These are phyloP conservation scores for Puccinia triticina DNA, from an alignment of 1,284 basidiomycete genomes.

Conservation along the genomic window DNA sequence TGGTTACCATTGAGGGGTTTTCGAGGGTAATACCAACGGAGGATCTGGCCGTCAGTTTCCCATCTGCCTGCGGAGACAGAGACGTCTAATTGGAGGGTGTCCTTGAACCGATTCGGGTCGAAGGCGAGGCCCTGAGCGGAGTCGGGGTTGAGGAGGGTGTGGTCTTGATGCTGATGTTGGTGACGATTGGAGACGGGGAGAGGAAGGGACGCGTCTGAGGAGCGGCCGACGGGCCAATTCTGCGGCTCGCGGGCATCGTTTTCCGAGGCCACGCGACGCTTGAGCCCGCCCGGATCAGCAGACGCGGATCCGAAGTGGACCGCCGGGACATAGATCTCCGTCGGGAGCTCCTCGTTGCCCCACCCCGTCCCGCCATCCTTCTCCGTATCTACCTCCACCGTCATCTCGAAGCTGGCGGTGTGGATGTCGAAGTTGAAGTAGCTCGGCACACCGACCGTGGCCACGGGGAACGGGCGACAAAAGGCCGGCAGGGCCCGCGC, in stretches of 20 bases:
- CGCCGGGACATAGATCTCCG: slow-evolving; percentile 58
- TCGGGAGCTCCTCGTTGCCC: slow-evolving; percentile 52
- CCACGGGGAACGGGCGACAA: slow-evolving; percentile 76
- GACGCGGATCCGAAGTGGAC: slow-evolving; percentile 55
- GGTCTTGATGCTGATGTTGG: not conserved
- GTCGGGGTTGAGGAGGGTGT: not conserved
- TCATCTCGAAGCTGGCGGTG: slow-evolving; percentile 71
- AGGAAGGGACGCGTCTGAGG: not conserved
- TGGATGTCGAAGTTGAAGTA: slow-evolving; percentile 76
- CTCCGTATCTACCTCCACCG: slow-evolving; percentile 67
- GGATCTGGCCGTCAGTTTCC: slow-evolving; percentile 41
- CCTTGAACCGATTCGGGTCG: not conserved
- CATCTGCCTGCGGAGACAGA: slow-evolving; percentile 39
- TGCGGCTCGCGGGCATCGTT: not conserved
- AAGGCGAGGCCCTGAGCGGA: not conserved
- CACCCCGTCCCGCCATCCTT: slow-evolving; percentile 53
- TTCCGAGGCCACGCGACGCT: slow-evolving; percentile 1
- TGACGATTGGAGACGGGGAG: not conserved
- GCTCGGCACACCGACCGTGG: slow-evolving; percentile 68
- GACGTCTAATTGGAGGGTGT: slow-evolving; percentile 30
- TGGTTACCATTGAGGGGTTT: not conserved
- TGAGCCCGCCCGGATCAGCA: not conserved
- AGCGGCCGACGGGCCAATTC: not conserved
- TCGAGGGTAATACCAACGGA: slow-evolving; percentile 37
- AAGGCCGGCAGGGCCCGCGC: slow-evolving; percentile 80